phyloP scores from a whole-genome alignment of 768 basidiomycete genomes.

The Termitomyces sp. region DNA sequence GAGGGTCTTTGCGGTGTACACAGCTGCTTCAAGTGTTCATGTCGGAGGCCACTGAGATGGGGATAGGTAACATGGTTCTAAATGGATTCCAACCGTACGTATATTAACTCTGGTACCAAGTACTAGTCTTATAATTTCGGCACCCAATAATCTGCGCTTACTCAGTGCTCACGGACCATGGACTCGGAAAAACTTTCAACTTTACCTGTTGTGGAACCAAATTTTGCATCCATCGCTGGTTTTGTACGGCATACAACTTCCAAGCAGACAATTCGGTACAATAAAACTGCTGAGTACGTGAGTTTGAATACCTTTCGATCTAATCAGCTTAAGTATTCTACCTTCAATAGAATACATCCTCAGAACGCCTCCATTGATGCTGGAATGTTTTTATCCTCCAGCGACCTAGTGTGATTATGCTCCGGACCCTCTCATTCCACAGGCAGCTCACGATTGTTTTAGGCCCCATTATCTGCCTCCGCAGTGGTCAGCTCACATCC shows the following conservation, averaged over 20 bases:
- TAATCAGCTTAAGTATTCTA: neutral
- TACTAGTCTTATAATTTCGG: no score
- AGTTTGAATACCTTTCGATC: neutral
- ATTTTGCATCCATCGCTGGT: slow-evolving; percentile 4
- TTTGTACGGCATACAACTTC: slow-evolving; percentile 25
- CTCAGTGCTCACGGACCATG: no score
- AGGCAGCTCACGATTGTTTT: neutral
- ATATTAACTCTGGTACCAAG: no score
- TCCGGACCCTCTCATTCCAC: neutral
- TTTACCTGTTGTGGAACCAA: neutral
- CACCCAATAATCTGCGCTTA: no score
- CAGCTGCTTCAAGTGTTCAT: no score
- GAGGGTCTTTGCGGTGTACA: no score
- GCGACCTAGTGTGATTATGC: slow-evolving; percentile 16
- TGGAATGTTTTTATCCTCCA: slow-evolving; percentile 17
- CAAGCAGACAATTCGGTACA: slow-evolving; percentile 25
- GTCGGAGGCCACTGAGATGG: no score
- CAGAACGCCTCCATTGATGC: slow-evolving; percentile 15
- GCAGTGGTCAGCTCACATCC: slow-evolving; percentile 44
- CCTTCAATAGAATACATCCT: slow-evolving; percentile 15
- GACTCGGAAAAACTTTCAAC: neutral
- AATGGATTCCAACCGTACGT: no score
- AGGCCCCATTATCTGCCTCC: slow-evolving; percentile 42
- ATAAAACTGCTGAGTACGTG: slow-evolving; percentile 16
- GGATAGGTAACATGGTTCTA: no score